These are phyloP conservation scores for Boletellus sp. DNA, from an alignment of 768 basidiomycete genomes.

Conservation along the genomic window DNA sequence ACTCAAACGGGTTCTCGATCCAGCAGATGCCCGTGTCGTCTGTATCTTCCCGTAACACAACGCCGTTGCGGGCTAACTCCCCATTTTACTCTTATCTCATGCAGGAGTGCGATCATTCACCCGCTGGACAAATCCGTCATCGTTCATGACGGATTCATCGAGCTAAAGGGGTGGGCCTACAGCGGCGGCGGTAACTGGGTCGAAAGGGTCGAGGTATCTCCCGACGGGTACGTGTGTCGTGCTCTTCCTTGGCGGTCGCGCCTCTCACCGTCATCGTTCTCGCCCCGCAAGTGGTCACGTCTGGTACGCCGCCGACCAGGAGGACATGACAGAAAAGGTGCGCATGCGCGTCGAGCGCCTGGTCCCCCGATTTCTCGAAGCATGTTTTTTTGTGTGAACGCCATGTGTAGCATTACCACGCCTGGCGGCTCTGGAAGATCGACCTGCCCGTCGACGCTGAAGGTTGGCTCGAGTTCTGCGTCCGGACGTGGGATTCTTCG, in stretches of 20 bases:
- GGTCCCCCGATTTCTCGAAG: not conserved
- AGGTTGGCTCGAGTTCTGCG: constrained; percentile 55
- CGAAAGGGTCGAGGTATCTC: constrained; percentile 51
- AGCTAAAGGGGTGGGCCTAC: constrained; percentile 43
- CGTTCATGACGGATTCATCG: constrained; percentile 46
- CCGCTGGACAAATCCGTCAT: constrained; percentile 40
- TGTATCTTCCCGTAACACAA: no score
- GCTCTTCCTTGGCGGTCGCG: not conserved
- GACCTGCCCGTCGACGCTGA: constrained; percentile 50
- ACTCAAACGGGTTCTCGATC: no score
- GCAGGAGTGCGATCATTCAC: constrained; percentile 14
- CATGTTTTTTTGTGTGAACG: no score
- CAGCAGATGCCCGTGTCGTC: no score
- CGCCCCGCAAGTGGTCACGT: constrained; percentile 7
- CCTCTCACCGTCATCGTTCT: not conserved
- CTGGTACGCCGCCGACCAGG: constrained; percentile 15
- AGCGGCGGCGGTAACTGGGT: constrained; percentile 52
- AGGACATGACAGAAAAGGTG: constrained; percentile 16
- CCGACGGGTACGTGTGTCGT: constrained; percentile 2
- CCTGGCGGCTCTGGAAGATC: constrained; percentile 53
- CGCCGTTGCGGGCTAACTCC: not conserved
- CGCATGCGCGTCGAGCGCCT: no score
- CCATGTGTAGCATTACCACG: constrained; percentile 54
- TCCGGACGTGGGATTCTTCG: constrained; percentile 55
- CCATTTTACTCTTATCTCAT: not conserved